Percentiles rank a stretch among this genome's conserved stretches.
Evolutionary conservation across 176 grass and related monocot genomes (phyloP).

Genomic region (Rhynchospora tenuis): DNA sequence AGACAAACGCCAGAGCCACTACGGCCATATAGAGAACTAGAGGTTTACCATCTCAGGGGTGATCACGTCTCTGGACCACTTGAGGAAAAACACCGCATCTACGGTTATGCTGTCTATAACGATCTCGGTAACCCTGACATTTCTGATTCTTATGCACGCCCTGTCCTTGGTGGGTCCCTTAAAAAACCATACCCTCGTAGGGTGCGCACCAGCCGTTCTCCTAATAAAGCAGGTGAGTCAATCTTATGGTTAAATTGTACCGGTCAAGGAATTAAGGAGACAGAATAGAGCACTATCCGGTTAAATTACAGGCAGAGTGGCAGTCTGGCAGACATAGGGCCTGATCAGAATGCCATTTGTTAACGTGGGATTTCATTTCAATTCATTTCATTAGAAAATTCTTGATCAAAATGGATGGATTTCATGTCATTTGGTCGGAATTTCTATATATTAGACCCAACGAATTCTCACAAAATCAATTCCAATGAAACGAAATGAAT

Average conservation of each 20-base stretch:
- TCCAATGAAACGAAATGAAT: too few relatives aligned
- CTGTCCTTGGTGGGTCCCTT: conserved; percentile 41
- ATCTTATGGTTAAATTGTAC: background rate
- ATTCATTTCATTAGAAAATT: too few relatives aligned
- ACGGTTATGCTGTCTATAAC: conserved; percentile 71
- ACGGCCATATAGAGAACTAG: conserved; percentile 41
- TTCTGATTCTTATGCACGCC: conserved; percentile 14
- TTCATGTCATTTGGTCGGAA: too few relatives aligned
- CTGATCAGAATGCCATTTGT: too few relatives aligned
- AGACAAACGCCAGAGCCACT: conserved; percentile 53
- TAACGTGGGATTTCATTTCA: too few relatives aligned
- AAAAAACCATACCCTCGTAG: conserved; percentile 72
- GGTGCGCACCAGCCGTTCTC: conserved; percentile 35
- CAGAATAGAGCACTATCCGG: background rate
- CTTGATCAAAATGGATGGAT: too few relatives aligned
- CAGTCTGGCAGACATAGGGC: too few relatives aligned
- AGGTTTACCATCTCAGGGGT: conserved; percentile 52
- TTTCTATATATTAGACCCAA: too few relatives aligned
- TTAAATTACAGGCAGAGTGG: background rate
- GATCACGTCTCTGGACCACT: conserved; percentile 33
- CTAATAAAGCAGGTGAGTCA: conserved; percentile 27
- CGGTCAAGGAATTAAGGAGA: background rate
- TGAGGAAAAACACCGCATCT: conserved; percentile 60
- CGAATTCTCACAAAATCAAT: too few relatives aligned
- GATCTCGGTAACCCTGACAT: conserved; percentile 61